phyloP scores from a whole-genome alignment of 2,329 filamentous ascomycete genomes.

The Penicillium sclerotiorum region DNA sequence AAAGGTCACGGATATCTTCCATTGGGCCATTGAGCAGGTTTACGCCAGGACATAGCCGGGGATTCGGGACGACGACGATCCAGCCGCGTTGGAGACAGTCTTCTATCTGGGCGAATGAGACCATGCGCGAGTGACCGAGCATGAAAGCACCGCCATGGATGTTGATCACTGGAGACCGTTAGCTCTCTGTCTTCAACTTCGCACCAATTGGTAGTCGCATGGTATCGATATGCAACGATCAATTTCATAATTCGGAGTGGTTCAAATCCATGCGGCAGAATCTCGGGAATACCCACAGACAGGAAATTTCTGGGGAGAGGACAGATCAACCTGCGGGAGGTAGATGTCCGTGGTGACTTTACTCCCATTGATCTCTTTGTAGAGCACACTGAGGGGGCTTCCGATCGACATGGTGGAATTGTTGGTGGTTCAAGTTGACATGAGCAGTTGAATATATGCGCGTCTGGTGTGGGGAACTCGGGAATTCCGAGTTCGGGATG shows the following conservation, averaged over 20 bases:
- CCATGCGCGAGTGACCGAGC: conserved; percentile 44
- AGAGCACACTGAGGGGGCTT: conserved; percentile 22
- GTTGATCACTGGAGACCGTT: conserved; percentile 37
- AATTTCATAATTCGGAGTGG: neutral
- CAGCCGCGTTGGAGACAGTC: conserved; percentile 43
- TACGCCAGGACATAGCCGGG: conserved; percentile 49
- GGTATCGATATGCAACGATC: too few relatives aligned
- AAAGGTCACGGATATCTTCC: conserved; percentile 48
- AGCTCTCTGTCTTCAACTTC: neutral
- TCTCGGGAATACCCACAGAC: conserved; percentile 20
- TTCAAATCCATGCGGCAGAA: neutral
- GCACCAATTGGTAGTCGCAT: too few relatives aligned
- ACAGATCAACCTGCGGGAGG: conserved; percentile 17
- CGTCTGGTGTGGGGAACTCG: neutral
- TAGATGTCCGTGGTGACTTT: conserved; percentile 32
- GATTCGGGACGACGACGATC: conserved; percentile 43
- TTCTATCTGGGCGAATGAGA: conserved; percentile 42
- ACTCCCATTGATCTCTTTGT: conserved; percentile 26
- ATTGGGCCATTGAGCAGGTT: conserved; percentile 52
- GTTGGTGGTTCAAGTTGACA: neutral
- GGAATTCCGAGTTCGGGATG: too few relatives aligned
- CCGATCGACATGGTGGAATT: conserved; percentile 3
- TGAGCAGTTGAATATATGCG: neutral
- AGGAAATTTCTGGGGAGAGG: conserved; percentile 20
- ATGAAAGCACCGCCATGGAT: conserved; percentile 52